A percentile compares a stretch with the other conserved stretches of the same genome.
Conservation (phyloP, 805 yeast genomes). For the Cyberlindnera suaveolens region DNA sequence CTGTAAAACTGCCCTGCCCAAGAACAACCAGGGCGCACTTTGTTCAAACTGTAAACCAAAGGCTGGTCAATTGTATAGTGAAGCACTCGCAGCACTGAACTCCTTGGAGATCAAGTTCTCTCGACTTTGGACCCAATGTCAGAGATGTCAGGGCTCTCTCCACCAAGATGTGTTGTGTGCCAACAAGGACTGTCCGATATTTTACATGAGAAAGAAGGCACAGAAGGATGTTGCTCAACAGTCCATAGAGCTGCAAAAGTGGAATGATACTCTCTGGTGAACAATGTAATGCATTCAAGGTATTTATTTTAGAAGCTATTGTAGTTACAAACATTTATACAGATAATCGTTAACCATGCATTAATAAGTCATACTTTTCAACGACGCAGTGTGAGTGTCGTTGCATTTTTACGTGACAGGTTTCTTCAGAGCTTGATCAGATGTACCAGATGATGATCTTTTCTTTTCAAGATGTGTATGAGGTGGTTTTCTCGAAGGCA, state of each 20-base stretch:
- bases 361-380: not conserved
- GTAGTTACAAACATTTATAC: too few relatives aligned
- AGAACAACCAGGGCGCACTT: conserved; percentile 60
- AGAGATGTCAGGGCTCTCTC: conserved; percentile 91
- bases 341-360: not conserved
- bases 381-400: conserved; percentile 4
- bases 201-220: conserved; percentile 79
- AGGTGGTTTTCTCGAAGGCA: conserved; percentile 9
- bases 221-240: conserved; percentile 36
- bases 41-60: conserved; percentile 72
- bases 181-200: conserved; percentile 94
- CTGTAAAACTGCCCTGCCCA: conserved; percentile 71
- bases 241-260: conserved; percentile 32
- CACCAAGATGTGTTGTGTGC: conserved; percentile 96
- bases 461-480: conserved; percentile 7
- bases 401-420: not conserved
- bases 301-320: too few relatives aligned
- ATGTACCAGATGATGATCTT: conserved; percentile 2
- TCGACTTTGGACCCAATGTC: conserved; percentile 96
- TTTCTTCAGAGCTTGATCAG: conserved; percentile 4
- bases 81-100: conserved; percentile 73
- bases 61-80: conserved; percentile 76
- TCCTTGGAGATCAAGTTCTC: conserved; percentile 77
- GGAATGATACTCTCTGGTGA: conserved; percentile 29
- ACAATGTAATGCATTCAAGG: too few relatives aligned